A percentile compares a stretch with the other conserved stretches of the same genome.
These are phyloP conservation scores for Microcyclosporella mali DNA, from an alignment of 2,329 filamentous ascomycete species.

Conservation along the genomic window DNA sequence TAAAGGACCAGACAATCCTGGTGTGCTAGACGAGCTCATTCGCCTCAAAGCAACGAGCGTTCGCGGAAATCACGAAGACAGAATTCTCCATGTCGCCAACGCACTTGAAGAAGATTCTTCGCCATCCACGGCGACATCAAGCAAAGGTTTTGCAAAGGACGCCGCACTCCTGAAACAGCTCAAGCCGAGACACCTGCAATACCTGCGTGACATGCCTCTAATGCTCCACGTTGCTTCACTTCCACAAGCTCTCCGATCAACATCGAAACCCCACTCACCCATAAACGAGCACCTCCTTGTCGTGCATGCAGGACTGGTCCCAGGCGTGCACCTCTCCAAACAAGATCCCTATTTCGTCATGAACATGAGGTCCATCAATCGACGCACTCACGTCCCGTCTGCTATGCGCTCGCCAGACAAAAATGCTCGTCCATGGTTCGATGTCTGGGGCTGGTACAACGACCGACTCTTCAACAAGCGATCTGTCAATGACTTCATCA, in stretches of 20 bases:
- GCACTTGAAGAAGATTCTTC: constrained; percentile 2
- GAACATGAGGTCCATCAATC: constrained; percentile 81
- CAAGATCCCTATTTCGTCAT: constrained; percentile 78
- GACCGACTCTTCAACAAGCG: constrained; percentile 21
- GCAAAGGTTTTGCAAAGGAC: constrained; percentile 25
- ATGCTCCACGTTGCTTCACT: constrained; percentile 32
- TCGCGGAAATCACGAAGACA: constrained; percentile 89
- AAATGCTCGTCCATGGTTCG: constrained; percentile 25
- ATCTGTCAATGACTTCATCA: background rate
- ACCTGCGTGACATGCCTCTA: constrained; percentile 31
- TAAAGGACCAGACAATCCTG: constrained; percentile 77
- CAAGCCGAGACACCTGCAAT: constrained; percentile 27
- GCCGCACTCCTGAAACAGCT: constrained; percentile 24
- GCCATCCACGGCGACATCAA: constrained; percentile 7
- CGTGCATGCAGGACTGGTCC: constrained; percentile 81
- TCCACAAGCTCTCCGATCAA: constrained; percentile 18
- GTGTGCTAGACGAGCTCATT: constrained; percentile 71
- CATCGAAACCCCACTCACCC: constrained; percentile 47
- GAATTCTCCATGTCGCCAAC: constrained; percentile 55
- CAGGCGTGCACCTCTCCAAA: constrained; percentile 60
- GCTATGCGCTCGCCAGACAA: constrained; percentile 27
- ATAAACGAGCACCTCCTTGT: constrained; percentile 57
- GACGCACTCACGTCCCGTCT: constrained; percentile 54
- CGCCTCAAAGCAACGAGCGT: constrained; percentile 70
- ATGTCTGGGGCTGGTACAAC: constrained; percentile 32